Evolutionary conservation across 345 rosid genomes (phyloP).

Genomic region (Populus ilicifolia): DNA sequence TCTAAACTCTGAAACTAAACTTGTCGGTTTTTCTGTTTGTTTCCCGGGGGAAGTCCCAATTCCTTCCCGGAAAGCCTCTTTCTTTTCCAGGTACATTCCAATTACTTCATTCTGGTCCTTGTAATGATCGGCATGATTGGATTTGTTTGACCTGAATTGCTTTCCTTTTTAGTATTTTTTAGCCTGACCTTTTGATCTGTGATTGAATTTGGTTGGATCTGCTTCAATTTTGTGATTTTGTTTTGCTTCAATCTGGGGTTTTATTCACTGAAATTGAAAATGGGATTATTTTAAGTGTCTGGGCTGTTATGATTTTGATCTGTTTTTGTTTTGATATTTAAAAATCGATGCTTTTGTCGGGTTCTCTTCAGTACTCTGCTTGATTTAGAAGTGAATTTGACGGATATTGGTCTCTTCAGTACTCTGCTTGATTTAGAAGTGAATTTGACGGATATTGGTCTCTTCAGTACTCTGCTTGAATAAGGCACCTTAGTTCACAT

Average conservation of each 20-base stretch:
- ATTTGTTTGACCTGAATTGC: background rate
- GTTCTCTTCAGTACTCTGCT: background rate
- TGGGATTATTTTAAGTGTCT: background rate
- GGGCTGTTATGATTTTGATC: conserved; percentile 2
- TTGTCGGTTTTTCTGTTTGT: background rate
- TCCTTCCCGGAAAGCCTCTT: background rate
- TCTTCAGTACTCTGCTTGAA: conserved; percentile 1
- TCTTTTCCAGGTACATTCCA: background rate
- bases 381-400: background rate
- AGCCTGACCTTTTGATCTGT: background rate
- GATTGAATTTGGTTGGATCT: background rate
- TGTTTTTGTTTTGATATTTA: background rate
- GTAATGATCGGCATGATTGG: background rate
- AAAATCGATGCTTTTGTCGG: background rate
- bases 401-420: background rate
- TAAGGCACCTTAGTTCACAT: background rate
- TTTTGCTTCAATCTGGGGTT: background rate
- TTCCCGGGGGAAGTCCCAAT: background rate
- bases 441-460: background rate
- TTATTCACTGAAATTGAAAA: background rate
- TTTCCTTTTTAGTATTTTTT: background rate
- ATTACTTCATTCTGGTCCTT: background rate
- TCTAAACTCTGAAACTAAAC: background rate
- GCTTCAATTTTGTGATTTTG: background rate
- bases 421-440: background rate